Conservation (phyloP, 1,284 basidiomycete species). For the Mrakiaceae sp. region DNA sequence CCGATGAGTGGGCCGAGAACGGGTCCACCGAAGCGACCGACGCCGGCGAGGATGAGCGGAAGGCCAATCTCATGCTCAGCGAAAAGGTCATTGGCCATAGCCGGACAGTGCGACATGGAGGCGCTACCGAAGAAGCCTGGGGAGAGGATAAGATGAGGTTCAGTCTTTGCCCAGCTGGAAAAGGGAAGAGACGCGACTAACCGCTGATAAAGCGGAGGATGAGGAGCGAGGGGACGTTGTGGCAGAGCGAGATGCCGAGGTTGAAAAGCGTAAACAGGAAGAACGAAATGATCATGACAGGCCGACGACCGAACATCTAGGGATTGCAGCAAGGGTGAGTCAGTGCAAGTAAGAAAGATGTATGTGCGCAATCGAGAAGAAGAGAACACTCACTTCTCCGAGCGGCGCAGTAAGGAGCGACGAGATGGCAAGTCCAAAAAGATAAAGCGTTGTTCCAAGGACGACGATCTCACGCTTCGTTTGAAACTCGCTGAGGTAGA, state of each 20-base stretch:
- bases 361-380: background rate
- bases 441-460: background rate
- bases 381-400: background rate
- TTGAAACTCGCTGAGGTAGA: conserved; percentile 4
- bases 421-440: conserved; percentile 4
- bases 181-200: background rate
- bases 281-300: conserved; percentile 35
- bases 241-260: conserved; percentile 32
- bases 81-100: conserved; percentile 25
- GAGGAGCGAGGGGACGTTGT: conserved; percentile 35
- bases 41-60: background rate
- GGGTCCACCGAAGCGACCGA: conserved; percentile 21
- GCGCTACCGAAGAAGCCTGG: conserved; percentile 6
- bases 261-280: conserved; percentile 37
- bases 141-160: background rate
- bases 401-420: conserved; percentile 2
- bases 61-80: conserved; percentile 1
- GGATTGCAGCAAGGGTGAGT: background rate
- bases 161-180: background rate
- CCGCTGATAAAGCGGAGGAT: conserved; percentile 37
- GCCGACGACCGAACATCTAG: conserved; percentile 9
- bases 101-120: conserved; percentile 29
- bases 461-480: background rate
- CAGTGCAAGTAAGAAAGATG: background rate
- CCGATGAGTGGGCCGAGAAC: conserved; percentile 52